Percentiles rank a stretch among this genome's conserved stretches.
phyloP scores from a whole-genome alignment of 164 flowering plant genomes.

The Berberis thunbergii region DNA sequence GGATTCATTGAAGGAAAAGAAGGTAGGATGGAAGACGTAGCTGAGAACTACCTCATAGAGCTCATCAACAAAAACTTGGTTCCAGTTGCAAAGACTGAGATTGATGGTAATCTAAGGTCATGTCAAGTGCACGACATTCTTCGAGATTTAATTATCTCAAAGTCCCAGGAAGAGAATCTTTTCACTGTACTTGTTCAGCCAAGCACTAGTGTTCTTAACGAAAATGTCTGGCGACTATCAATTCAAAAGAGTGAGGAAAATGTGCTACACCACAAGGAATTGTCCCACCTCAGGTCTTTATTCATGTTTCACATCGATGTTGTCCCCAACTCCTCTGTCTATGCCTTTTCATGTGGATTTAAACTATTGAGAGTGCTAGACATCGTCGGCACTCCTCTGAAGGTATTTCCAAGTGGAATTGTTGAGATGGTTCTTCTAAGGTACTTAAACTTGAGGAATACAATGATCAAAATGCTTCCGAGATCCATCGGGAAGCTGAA shows the following conservation, averaged over 20 bases:
- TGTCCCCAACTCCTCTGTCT: neutral
- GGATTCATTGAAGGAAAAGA: slow-evolving; percentile 17
- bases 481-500: too few relatives aligned
- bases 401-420: slow-evolving; percentile 17
- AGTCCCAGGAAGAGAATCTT: slow-evolving; percentile 15
- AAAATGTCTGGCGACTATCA: too few relatives aligned
- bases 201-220: neutral
- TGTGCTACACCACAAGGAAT: too few relatives aligned
- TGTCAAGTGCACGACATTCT: slow-evolving; percentile 19
- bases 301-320: slow-evolving; percentile 1
- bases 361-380: slow-evolving; percentile 30
- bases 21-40: slow-evolving; percentile 17
- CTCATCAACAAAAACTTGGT: slow-evolving; percentile 14
- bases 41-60: slow-evolving; percentile 13
- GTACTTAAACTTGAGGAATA: slow-evolving; percentile 20
- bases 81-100: neutral
- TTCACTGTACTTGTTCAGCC: neutral
- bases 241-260: too few relatives aligned
- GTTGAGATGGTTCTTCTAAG: slow-evolving; percentile 10
- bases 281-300: slow-evolving; percentile 10
- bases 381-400: slow-evolving; percentile 11
- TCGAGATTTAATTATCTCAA: slow-evolving; percentile 12
- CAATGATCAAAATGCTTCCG: too few relatives aligned
- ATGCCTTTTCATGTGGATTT: neutral
- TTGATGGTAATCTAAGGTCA: slow-evolving; percentile 5